Conservation (phyloP, 2,329 filamentous ascomycete genomes). For the Cladobotryum mycophilum region DNA sequence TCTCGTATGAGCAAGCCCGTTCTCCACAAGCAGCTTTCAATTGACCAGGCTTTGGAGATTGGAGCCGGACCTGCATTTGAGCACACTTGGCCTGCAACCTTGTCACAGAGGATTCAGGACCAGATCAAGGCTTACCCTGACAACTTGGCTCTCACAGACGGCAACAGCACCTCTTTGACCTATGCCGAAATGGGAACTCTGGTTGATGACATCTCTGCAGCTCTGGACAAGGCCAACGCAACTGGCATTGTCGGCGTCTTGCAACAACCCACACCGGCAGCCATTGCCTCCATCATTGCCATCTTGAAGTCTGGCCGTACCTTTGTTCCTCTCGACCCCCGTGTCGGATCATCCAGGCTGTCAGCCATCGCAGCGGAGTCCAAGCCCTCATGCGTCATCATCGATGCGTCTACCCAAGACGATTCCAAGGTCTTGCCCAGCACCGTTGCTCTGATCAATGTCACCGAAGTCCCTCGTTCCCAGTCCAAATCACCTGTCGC, state of each 20-base stretch:
- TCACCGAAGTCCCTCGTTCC: constrained; percentile 1
- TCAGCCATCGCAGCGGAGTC: constrained; percentile 10
- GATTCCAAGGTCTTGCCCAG: not conserved
- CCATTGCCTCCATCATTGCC: not conserved
- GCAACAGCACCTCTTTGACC: constrained; percentile 19
- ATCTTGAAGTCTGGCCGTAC: not conserved
- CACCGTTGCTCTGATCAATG: not conserved
- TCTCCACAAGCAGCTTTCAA: not conserved
- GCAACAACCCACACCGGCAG: not conserved
- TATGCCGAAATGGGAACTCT: constrained; percentile 28
- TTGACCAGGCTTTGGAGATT: not conserved
- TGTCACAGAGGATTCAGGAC: not conserved
- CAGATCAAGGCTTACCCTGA: not conserved
- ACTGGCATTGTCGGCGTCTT: not conserved
- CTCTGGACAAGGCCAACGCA: not conserved
- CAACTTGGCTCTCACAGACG: constrained; percentile 16
- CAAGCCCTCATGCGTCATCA: constrained; percentile 17
- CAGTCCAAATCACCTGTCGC: constrained; percentile 9
- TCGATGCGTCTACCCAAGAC: constrained; percentile 8
- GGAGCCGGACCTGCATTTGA: not conserved
- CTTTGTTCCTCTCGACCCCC: not conserved
- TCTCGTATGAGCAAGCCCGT: not conserved
- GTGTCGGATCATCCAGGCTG: not conserved
- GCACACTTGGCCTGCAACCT: not conserved
- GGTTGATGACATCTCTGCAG: not conserved